Base-by-base conservation (phyloP, 164 flowering plant genomes). In the Piper longum region DNA sequence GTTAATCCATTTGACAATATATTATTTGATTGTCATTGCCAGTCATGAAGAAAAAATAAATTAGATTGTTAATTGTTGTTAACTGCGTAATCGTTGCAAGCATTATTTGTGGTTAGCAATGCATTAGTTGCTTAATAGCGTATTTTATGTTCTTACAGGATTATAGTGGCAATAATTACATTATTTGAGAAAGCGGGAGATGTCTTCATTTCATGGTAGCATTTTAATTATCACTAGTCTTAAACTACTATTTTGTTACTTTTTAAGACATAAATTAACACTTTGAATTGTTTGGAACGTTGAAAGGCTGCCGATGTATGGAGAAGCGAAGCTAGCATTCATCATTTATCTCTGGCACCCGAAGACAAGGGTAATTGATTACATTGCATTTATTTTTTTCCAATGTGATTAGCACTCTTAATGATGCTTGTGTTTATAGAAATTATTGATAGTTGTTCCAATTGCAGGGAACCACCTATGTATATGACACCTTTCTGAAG, bases 321-420 rank as follows among this genome's bases (percentile, higher is more conserved):
- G 81, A 0, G 95, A 87, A 72, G 4, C 72, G 70, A 87, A 90
- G 79, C 73, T 90, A 61, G 87, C 76, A 2, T 72, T 90, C 42
- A 56, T 85, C 54, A 72, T 90, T 70, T 90, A 90, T 78, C 67
- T 90, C 16, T 90, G 97, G 97, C 70, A 78, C 67, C 90, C 90
- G 1, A 85, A 86, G 63, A 85, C 91, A 9, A 82, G 67, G 95
- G 97, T 91, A 81, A 78, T 26, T 26, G 36, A 26, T 26, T 26
- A 26, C 1, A 26, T 26, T 26, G 36, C 36, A 26, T 26, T 26
- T 26, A 26, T 26, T 26, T 26, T 2, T 26, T 26, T 26, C 36
- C 36, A 26, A 26, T 26, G 2, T 26, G 36, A 26, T 26, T 26
- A 26, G 36, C 36, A 26, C 36, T 26, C 36, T 26, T 26, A 26